phyloP scores from a whole-genome alignment of 495 filamentous ascomycete species.

The Hypoxylon rickii region DNA sequence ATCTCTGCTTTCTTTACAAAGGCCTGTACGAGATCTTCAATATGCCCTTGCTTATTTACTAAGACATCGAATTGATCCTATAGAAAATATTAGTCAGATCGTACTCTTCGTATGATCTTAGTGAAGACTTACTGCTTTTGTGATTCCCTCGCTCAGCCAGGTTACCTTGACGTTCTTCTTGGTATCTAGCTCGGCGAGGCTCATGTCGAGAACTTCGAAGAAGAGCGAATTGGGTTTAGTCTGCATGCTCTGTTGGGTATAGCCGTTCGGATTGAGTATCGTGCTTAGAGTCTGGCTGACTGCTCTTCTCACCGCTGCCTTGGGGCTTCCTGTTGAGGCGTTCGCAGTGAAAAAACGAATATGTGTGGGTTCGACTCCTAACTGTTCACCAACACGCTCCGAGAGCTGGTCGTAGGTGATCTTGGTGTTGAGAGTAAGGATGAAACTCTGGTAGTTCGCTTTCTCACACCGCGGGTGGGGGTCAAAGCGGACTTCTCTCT shows the following conservation, averaged over 20 bases:
- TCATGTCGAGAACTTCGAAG: conserved; percentile 93
- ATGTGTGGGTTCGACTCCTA: conserved; percentile 81
- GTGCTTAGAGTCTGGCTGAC: conserved; percentile 66
- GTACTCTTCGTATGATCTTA: neutral
- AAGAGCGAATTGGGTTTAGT: conserved; percentile 77
- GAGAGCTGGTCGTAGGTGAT: conserved; percentile 89
- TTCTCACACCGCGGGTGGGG: conserved; percentile 60
- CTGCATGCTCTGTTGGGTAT: conserved; percentile 58
- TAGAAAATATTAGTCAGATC: conserved; percentile 35
- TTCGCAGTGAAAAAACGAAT: conserved; percentile 88
- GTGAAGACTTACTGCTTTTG: conserved; percentile 71
- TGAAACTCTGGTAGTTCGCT: conserved; percentile 62
- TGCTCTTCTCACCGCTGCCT: conserved; percentile 71
- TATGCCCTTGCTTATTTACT: conserved; percentile 77
- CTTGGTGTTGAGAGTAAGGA: conserved; percentile 77
- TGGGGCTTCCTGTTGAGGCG: conserved; percentile 70
- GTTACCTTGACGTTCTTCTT: conserved; percentile 82
- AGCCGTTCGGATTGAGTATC: conserved; percentile 69
- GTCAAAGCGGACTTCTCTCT: conserved; percentile 70
- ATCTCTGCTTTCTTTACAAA: conserved; percentile 81
- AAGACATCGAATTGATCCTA: conserved; percentile 78
- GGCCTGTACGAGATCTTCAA: conserved; percentile 73
- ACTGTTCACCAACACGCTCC: conserved; percentile 79
- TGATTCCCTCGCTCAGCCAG: conserved; percentile 85
- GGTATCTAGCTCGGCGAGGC: conserved; percentile 86